Percentiles rank a stretch among this genome's conserved stretches.
These are phyloP conservation scores for Heliosperma pusillum DNA, from an alignment of 148 eudicot species.

Conservation along the genomic window DNA sequence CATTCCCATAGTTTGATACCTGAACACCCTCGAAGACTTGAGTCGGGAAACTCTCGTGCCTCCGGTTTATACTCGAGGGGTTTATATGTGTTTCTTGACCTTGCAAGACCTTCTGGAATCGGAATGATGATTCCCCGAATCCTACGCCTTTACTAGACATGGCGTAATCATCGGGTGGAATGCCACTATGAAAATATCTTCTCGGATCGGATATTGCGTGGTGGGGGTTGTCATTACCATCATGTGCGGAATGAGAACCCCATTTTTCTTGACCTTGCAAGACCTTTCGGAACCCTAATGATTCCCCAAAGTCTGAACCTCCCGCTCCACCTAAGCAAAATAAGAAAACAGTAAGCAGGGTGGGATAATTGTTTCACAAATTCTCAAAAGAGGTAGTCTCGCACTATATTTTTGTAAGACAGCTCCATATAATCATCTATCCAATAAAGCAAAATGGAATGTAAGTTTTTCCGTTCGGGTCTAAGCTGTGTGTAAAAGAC, in stretches of 20 bases:
- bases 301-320: conserved; percentile 76
- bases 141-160: conserved; percentile 35
- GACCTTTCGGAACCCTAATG: conserved; percentile 90
- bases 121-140: conserved; percentile 51
- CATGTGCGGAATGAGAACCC: conserved; percentile 45
- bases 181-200: conserved; percentile 34
- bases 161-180: conserved; percentile 34
- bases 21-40: conserved; percentile 42
- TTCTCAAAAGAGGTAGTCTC: too few relatives aligned
- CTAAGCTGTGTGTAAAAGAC: neutral
- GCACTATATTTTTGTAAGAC: too few relatives aligned
- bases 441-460: neutral
- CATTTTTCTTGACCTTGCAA: conserved; percentile 99
- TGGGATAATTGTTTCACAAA: too few relatives aligned
- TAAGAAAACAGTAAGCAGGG: neutral
- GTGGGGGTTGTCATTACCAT: conserved; percentile 43
- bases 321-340: conserved; percentile 57
- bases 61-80: conserved; percentile 30
- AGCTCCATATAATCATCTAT: too few relatives aligned
- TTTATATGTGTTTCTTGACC: conserved; percentile 85
- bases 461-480: neutral
- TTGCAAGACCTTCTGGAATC: conserved; percentile 93
- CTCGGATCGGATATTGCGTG: conserved; percentile 41
- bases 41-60: conserved; percentile 22
- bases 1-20: conserved; percentile 37